A percentile compares a stretch with the other conserved stretches of the same genome.
phyloP scores from a whole-genome alignment of 805 yeast species.

The Metschnikowia peoriensis region DNA sequence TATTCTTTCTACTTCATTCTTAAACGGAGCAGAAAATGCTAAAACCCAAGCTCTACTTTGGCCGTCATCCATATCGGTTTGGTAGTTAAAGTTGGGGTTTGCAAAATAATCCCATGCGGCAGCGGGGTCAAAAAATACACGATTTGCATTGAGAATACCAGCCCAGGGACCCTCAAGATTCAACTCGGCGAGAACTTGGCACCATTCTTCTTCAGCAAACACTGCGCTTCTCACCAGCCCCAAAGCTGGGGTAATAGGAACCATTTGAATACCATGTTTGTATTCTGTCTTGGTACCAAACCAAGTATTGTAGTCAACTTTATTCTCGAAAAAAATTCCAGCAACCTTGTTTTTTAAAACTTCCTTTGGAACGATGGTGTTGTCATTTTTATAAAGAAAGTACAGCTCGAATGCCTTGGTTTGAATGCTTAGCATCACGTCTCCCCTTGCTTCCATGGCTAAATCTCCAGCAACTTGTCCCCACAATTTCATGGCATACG shows the following conservation, averaged over 20 bases:
- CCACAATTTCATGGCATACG: conserved; percentile 71
- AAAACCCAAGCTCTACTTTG: conserved; percentile 63
- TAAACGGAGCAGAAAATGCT: conserved; percentile 54
- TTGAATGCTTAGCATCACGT: conserved; percentile 58
- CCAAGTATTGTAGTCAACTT: conserved; percentile 69
- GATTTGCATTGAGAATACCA: conserved; percentile 50
- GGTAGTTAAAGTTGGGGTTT: conserved; percentile 27
- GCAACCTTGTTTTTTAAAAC: conserved; percentile 58
- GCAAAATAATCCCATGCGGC: conserved; percentile 60
- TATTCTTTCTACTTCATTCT: conserved; percentile 1
- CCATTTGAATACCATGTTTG: conserved; percentile 78
- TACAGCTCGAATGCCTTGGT: conserved; percentile 54
- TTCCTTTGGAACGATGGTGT: conserved; percentile 46
- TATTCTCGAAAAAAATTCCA: conserved; percentile 72
- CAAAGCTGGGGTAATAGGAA: conserved; percentile 66
- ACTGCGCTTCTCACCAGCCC: conserved; percentile 51
- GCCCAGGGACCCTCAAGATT: conserved; percentile 54
- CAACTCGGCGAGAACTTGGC: conserved; percentile 14
- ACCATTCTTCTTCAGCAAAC: conserved; percentile 34
- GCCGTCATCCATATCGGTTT: conserved; percentile 50
- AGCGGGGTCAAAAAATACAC: conserved; percentile 44
- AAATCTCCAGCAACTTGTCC: conserved; percentile 54
- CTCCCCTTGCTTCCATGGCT: conserved; percentile 52
- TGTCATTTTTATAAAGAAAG: conserved; percentile 46
- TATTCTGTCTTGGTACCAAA: conserved; percentile 62